Conservation (phyloP, 1,284 basidiomycete species). For the Cutaneotrichosporon sp. region DNA sequence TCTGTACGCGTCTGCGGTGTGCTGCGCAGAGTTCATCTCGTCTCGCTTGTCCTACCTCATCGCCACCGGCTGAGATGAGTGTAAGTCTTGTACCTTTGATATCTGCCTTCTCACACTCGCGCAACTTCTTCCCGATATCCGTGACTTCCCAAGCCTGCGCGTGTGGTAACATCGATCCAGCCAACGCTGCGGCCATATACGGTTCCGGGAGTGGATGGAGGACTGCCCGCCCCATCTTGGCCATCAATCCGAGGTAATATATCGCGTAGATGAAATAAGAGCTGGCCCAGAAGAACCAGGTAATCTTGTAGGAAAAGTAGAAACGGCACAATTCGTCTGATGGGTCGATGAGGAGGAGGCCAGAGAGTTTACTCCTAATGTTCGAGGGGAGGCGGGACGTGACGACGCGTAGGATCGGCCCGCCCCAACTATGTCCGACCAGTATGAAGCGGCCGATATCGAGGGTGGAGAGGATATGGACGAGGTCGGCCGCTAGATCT, state of each 20-base stretch:
- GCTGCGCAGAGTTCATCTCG: conserved; percentile 9
- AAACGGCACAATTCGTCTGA: conserved; percentile 13
- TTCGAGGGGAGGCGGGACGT: background rate
- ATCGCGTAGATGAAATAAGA: conserved; percentile 3
- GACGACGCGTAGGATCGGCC: conserved; percentile 10
- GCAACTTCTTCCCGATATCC: background rate
- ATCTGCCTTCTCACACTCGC: background rate
- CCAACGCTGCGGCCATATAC: background rate
- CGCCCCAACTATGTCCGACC: conserved; percentile 16
- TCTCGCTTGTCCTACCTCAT: background rate
- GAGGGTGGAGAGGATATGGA: background rate
- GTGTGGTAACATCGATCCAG: background rate
- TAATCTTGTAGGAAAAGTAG: conserved; percentile 8
- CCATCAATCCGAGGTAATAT: background rate
- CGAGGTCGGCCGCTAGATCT: conserved; percentile 11
- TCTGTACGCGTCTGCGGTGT: conserved; percentile 1
- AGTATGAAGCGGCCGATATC: background rate
- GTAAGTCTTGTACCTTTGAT: background rate
- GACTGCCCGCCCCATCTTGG: background rate
- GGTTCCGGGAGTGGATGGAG: conserved; percentile 3
- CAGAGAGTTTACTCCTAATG: background rate
- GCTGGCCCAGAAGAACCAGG: conserved; percentile 8
- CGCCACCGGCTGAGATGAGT: conserved; percentile 8
- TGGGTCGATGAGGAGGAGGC: conserved; percentile 14
- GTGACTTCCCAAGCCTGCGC: conserved; percentile 1